Evolutionary conservation across 2,329 filamentous ascomycete species (phyloP).

Genomic region (Iodosphaeria phyllophila): DNA sequence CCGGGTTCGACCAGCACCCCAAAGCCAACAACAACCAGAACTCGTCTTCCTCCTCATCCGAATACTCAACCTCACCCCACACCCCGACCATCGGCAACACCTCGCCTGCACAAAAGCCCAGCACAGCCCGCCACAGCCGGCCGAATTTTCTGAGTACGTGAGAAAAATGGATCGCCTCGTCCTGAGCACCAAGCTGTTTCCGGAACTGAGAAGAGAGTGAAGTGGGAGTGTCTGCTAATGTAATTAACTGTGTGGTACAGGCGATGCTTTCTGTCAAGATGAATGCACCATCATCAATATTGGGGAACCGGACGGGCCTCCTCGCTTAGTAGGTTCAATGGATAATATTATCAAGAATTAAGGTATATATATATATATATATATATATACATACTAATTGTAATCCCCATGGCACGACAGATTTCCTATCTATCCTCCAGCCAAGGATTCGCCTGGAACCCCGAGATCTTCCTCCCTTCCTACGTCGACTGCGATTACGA

Average conservation of each 20-base stretch:
- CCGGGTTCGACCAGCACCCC: constrained; percentile 17
- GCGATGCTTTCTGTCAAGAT: constrained; percentile 51
- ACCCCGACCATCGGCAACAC: constrained; percentile 21
- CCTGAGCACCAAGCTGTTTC: constrained; percentile 5
- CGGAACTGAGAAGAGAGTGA: too few relatives aligned
- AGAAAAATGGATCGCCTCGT: not conserved
- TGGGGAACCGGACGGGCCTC: constrained; percentile 53
- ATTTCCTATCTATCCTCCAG: constrained; percentile 65
- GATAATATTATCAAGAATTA: not conserved
- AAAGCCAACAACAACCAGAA: constrained; percentile 30
- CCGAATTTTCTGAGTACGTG: constrained; percentile 42
- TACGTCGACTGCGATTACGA: constrained; percentile 59
- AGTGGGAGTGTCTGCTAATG: too few relatives aligned
- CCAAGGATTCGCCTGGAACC: constrained; percentile 73
- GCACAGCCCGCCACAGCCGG: constrained; percentile 32
- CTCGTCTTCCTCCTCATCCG: constrained; percentile 38
- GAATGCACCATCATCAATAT: constrained; percentile 71
- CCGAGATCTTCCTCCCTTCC: constrained; percentile 67
- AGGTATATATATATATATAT: too few relatives aligned
- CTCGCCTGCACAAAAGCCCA: constrained; percentile 20
- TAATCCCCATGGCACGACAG: constrained; percentile 18
- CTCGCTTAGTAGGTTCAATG: constrained; percentile 44
- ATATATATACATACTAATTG: too few relatives aligned
- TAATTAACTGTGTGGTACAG: constrained; percentile 23
- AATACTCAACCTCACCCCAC: constrained; percentile 35